Evolutionary conservation across 2,329 filamentous ascomycete genomes (phyloP), one percentile per base, ranked within the genome.

Genomic region (Aspergillus alliaceus): DNA sequence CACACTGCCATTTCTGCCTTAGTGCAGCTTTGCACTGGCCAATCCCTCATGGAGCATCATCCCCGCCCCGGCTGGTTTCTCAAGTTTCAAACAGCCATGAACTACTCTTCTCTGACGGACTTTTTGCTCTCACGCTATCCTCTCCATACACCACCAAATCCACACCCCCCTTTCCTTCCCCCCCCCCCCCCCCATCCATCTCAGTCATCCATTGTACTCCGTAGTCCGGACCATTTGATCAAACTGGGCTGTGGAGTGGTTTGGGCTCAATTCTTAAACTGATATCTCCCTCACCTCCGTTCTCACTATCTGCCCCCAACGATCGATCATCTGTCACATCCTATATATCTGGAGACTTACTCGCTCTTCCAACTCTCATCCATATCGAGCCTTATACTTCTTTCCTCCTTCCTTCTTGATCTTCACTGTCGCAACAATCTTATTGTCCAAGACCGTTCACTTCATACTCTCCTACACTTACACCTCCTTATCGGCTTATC

Each of bases 61-160:
- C 44, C 44, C 44, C 44, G 44, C 44, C 44, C 25, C 44, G 29
- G 44, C 9, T 32, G 44, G 44, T 48, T 48, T 48, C 44, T n/a
- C 37, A 40, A 40, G 37, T 40, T 40, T 40, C n/a, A 48, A 48
- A 31, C n/a, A 32, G 25, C 44, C 44, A 48, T 48, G 44, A 48
- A 48, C 44, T 48, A 48, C 44, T 34, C n/a, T 27, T 84, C 80
- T 39, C 66, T 58, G 24, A 62, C 35, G 11, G 53, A 51, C 49
- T 59, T 54, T 46, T 51, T 29, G 20, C 7, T 20, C 11, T 42
- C 42, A 22, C 39, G 14, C 39, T 40, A 24, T 18, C 31, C 40
- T 51, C 46, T 34, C 53, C 39, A 48, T 34, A 48, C 40, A 29
- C 40, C 40, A 48, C 22, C 44, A 20, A 27, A 48, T 48, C 40